phyloP scores from a whole-genome alignment of 2,329 filamentous ascomycete genomes.

The Hypoxylon sp. region DNA sequence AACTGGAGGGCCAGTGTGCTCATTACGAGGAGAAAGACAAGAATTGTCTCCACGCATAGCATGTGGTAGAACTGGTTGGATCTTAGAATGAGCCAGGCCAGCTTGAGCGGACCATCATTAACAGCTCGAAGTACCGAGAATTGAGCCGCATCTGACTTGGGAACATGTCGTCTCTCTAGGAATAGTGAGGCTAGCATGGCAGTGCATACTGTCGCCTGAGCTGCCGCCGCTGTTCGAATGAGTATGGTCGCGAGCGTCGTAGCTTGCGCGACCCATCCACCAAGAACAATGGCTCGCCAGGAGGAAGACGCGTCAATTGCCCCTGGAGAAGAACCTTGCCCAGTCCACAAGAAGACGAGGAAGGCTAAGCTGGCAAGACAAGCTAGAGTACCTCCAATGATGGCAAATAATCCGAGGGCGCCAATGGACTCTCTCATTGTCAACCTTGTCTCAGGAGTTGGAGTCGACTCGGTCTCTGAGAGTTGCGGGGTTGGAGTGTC shows the following conservation, averaged over 20 bases:
- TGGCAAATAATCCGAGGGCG: background rate
- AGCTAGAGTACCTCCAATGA: background rate
- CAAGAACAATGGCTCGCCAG: background rate
- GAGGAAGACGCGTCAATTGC: background rate
- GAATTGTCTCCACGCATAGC: slow-evolving; percentile 1
- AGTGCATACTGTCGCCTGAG: slow-evolving; percentile 16
- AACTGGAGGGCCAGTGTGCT: slow-evolving; percentile 32
- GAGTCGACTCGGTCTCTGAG: background rate
- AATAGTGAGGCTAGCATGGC: slow-evolving; percentile 34
- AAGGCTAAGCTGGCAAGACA: slow-evolving; percentile 1
- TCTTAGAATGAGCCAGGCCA: background rate
- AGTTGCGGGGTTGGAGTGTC: background rate
- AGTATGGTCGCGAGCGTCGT: background rate
- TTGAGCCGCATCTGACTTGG: slow-evolving; percentile 17
- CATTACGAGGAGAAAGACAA: slow-evolving; percentile 12
- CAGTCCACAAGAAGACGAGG: slow-evolving; percentile 4
- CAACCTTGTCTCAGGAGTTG: background rate
- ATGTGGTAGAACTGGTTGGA: background rate
- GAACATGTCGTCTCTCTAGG: slow-evolving; percentile 26
- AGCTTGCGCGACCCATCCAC: background rate
- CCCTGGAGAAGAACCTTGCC: background rate
- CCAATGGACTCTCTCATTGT: background rate
- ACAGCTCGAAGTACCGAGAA: slow-evolving; percentile 34
- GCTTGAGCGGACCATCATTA: slow-evolving; percentile 24
- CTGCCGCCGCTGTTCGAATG: background rate